Evolutionary conservation across 306 rosid genomes (phyloP).

Genomic region (Quercus gilva): DNA sequence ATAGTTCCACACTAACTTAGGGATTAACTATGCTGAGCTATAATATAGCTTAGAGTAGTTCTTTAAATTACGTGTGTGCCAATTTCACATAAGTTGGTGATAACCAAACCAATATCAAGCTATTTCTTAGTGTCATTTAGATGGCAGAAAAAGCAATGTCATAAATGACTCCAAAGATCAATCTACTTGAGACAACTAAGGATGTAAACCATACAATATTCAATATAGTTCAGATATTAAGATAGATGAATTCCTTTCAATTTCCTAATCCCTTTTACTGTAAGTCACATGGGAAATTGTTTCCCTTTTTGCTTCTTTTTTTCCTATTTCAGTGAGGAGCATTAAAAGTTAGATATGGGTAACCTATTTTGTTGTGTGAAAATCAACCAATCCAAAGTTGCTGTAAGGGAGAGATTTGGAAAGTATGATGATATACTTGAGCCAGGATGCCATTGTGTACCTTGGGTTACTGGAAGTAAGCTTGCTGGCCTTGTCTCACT

Average conservation of each 20-base stretch:
- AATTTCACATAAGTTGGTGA: not conserved
- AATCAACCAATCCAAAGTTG: slow-evolving; percentile 61
- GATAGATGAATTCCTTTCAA: not conserved
- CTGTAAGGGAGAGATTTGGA: slow-evolving; percentile 57
- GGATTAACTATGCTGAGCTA: not conserved
- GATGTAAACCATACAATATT: not conserved
- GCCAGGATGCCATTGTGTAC: slow-evolving; percentile 71
- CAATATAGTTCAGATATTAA: not conserved
- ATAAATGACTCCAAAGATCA: not conserved
- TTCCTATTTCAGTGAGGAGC: not conserved
- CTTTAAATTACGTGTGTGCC: not conserved
- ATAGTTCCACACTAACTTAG: not conserved
- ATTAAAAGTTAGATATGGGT: slow-evolving; percentile 50
- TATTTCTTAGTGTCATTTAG: not conserved
- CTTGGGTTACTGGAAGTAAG: slow-evolving; percentile 60
- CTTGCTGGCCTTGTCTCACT: slow-evolving; percentile 52
- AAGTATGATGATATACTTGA: slow-evolving; percentile 46
- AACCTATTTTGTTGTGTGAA: slow-evolving; percentile 47
- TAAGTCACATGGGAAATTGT: not conserved
- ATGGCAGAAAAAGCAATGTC: not conserved
- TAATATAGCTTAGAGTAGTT: not conserved
- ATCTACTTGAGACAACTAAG: not conserved
- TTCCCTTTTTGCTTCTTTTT: not conserved
- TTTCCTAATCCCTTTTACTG: not conserved
- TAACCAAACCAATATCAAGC: too few species aligned